Base-by-base conservation (phyloP, 2,329 filamentous ascomycete genomes). In the Pyricularia grisea region DNA sequence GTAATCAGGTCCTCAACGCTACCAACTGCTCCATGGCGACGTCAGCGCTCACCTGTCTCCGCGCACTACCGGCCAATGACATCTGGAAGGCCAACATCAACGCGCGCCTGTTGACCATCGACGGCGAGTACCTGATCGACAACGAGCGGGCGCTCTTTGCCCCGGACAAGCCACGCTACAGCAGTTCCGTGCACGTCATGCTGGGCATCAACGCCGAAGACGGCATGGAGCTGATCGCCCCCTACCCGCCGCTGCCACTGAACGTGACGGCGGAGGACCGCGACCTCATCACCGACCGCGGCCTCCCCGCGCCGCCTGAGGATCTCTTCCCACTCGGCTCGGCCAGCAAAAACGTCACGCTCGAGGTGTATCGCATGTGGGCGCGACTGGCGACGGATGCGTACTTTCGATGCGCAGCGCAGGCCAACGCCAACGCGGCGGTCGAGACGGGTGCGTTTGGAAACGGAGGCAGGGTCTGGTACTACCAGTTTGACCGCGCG, bases 401-500 rank as follows among this genome's bases (percentile, higher is more conserved):
- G 66, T 82, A 83, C 10, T 88, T 88, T 79, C 83, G 86, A 69
- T 89, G 87, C 74, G 77, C 85, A 67, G 85, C 87, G 74, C 82
- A 88, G 75, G 85, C 86, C 6, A 88, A 86, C 3, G 83, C 83
- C 7, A 84, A 83, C 73, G 79, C 84, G 0, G 85, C 82, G 2
- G 76, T 82, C 69, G 74, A n/a, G 81, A 79, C 20, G 76, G 77
- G 3, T 80, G 82, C 0, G 84, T 88, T 73, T 74, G 79, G 33
- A 76, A 78, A 0, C 25, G 23, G 17, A 5, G 23, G n/a, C 36
- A 42, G 6, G 36, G 78, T 86, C 0, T 88, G 84, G 74, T 88
- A 83, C 74, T 89, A 89, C 76, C 84, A 88, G 74, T 85, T 88
- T 72, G 84, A 87, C 70, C 82, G 87, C 64, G 84, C 83, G 0